phyloP scores from a whole-genome alignment of 495 filamentous ascomycete genomes.

The Neurospora tetraspora region DNA sequence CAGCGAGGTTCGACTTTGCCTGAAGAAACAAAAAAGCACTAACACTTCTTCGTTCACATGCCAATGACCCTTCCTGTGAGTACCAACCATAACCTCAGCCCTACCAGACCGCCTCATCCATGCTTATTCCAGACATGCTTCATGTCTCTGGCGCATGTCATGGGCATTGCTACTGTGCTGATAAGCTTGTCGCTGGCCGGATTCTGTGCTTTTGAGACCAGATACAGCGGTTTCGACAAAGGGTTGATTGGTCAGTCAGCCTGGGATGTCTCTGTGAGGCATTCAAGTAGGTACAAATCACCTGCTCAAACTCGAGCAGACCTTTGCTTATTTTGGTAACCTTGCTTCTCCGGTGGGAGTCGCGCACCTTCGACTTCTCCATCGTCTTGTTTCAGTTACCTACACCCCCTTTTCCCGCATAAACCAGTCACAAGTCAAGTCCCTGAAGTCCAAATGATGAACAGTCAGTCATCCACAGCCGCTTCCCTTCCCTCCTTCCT shows the following conservation, averaged over 20 bases:
- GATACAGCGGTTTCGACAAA: not conserved
- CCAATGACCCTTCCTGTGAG: not conserved
- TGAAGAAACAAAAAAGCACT: not conserved
- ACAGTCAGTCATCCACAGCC: too few relatives aligned
- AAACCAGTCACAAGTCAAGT: not conserved
- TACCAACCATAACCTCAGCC: not conserved
- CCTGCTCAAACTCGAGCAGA: not conserved
- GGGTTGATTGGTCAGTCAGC: not conserved
- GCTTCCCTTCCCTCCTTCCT: too few relatives aligned
- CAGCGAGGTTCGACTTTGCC: not conserved
- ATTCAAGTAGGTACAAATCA: not conserved
- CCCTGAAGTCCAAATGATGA: not conserved
- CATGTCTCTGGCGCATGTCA: not conserved
- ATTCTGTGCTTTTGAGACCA: not conserved
- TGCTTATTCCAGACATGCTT: not conserved
- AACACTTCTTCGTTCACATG: not conserved
- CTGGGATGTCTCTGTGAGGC: not conserved
- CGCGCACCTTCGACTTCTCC: not conserved
- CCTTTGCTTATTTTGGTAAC: not conserved
- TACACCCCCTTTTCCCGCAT: not conserved
- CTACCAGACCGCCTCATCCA: not conserved
- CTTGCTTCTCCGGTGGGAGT: too few relatives aligned
- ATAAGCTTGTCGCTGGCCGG: not conserved
- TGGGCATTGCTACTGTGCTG: not conserved
- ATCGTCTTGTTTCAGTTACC: not conserved